Evolutionary conservation across 805 yeast genomes (phyloP).

Genomic region (Metschnikowia lochheadii): DNA sequence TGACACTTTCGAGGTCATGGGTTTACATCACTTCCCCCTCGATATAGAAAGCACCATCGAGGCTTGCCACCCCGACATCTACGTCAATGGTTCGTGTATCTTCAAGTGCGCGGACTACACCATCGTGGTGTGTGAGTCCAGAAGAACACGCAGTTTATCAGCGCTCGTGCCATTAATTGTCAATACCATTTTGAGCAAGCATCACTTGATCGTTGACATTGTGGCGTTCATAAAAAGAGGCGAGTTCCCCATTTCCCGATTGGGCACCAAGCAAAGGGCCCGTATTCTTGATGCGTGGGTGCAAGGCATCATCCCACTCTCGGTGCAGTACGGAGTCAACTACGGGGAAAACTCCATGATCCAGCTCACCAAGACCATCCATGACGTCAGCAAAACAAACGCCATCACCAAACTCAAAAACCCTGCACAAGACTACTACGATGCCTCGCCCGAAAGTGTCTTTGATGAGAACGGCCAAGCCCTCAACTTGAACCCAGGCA

Average conservation of each 20-base stretch:
- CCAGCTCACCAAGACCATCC: constrained; percentile 54
- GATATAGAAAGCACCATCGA: constrained; percentile 64
- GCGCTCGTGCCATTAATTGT: constrained; percentile 81
- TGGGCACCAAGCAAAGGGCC: constrained; percentile 75
- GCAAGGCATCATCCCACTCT: constrained; percentile 41
- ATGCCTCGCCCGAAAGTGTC: constrained; percentile 24
- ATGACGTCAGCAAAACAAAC: constrained; percentile 36
- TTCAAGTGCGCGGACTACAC: constrained; percentile 80
- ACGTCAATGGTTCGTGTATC: constrained; percentile 55
- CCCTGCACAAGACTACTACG: constrained; percentile 42
- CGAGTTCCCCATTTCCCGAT: constrained; percentile 62
- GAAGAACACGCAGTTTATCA: constrained; percentile 50
- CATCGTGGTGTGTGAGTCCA: constrained; percentile 67
- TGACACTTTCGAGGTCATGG: constrained; percentile 86
- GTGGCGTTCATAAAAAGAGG: constrained; percentile 71
- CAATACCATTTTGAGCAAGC: constrained; percentile 71
- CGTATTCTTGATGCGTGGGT: constrained; percentile 55
- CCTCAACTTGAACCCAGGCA: constrained; percentile 26
- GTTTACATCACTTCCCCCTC: constrained; percentile 83
- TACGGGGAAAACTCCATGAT: constrained; percentile 65
- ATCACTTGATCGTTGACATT: constrained; percentile 78
- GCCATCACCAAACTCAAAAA: constrained; percentile 38
- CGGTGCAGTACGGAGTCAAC: constrained; percentile 47
- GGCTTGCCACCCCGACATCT: constrained; percentile 52
- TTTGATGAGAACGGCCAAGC: constrained; percentile 32